Evolutionary conservation across 768 basidiomycete genomes (phyloP).

Genomic region (Tulasnella sp.): DNA sequence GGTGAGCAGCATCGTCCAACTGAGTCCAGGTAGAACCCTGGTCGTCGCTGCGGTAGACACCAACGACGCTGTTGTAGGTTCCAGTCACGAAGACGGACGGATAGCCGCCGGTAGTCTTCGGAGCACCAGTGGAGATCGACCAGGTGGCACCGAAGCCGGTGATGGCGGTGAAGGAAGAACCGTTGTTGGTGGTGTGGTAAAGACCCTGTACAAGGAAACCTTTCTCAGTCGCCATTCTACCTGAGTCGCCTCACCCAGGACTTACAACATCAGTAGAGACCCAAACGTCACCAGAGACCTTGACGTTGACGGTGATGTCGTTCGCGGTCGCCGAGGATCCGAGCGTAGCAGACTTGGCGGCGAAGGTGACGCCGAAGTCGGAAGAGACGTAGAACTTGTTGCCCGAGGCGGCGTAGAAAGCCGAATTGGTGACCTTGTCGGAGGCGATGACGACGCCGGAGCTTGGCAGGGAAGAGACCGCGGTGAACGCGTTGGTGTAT

Average conservation of each 20-base stretch:
- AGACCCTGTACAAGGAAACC: constrained; percentile 25
- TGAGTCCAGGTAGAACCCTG: constrained; percentile 25
- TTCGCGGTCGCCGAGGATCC: constrained; percentile 38
- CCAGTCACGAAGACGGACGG: constrained; percentile 47
- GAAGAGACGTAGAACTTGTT: constrained; percentile 47
- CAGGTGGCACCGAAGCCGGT: constrained; percentile 40
- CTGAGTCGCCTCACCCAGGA: neutral
- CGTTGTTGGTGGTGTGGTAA: constrained; percentile 46
- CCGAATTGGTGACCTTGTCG: constrained; percentile 35
- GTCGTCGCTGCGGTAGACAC: constrained; percentile 48
- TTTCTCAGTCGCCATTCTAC: neutral
- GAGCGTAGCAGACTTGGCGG: constrained; percentile 30
- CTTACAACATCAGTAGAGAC: constrained; percentile 39
- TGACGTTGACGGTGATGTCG: constrained; percentile 44
- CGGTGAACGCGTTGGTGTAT: constrained; percentile 36
- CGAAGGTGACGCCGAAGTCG: constrained; percentile 44
- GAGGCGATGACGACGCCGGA: constrained; percentile 42
- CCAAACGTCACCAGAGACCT: constrained; percentile 49
- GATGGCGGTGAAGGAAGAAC: constrained; percentile 37
- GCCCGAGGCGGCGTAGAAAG: constrained; percentile 54
- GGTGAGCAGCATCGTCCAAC: constrained; percentile 12
- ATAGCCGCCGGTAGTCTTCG: constrained; percentile 34
- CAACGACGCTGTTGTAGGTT: constrained; percentile 34
- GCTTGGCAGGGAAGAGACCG: constrained; percentile 42
- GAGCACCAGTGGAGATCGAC: constrained; percentile 49